phyloP scores from a whole-genome alignment of 2,329 filamentous ascomycete genomes.

The Trichoderma sp. region DNA sequence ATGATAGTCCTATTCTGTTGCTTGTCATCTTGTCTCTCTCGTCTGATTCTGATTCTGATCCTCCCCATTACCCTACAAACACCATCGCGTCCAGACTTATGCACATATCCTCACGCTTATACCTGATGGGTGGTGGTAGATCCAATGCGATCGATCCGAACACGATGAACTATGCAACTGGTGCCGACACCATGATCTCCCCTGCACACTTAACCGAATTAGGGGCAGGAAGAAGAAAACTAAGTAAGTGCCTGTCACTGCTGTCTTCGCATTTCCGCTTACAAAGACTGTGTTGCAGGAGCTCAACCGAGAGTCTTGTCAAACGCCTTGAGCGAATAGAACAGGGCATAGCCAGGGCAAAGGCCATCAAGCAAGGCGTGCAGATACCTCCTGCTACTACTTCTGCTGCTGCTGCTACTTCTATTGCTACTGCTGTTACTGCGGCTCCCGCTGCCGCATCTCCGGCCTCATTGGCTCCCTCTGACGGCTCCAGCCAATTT shows the following conservation, averaged over 20 bases:
- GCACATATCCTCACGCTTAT: conserved; percentile 7
- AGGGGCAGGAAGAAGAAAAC: conserved; percentile 26
- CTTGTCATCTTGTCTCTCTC: background rate
- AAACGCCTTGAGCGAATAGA: conserved; percentile 45
- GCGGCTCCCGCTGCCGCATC: background rate
- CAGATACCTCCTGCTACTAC: background rate
- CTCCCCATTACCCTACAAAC: background rate
- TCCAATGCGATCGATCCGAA: conserved; percentile 49
- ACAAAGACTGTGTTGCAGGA: conserved; percentile 18
- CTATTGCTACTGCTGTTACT: background rate
- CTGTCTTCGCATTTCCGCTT: background rate
- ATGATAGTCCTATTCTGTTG: background rate
- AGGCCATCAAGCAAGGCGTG: background rate
- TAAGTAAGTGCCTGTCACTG: conserved; percentile 17
- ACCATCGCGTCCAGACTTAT: background rate
- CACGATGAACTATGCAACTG: conserved; percentile 47
- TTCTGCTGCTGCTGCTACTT: background rate
- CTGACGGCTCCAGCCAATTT: background rate
- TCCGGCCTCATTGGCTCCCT: conserved; percentile 14
- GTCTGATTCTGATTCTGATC: background rate
- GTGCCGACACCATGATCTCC: conserved; percentile 49
- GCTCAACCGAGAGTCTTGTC: conserved; percentile 33
- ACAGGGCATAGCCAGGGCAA: conserved; percentile 34
- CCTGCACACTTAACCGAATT: conserved; percentile 45
- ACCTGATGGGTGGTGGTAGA: conserved; percentile 35